Percentiles rank a stretch among this genome's conserved stretches.
Conservation (phyloP, 2,329 filamentous ascomycete genomes). For the Apiospora saccharicola region DNA sequence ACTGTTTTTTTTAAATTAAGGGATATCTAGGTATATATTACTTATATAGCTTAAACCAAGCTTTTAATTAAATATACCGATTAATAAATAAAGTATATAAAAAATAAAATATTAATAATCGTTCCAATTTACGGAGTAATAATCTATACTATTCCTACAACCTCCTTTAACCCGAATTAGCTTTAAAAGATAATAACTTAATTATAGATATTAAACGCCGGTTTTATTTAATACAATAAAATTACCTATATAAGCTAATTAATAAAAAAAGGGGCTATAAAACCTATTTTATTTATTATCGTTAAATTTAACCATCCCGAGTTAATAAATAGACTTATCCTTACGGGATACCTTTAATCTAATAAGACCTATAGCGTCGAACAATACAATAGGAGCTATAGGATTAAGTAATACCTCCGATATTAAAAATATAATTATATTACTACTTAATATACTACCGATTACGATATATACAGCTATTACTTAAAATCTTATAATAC, state of each 20-base stretch:
- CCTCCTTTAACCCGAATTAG: background rate
- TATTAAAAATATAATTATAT: slow-evolving; percentile 21
- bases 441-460: background rate
- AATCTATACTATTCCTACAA: background rate
- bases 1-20: background rate
- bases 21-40: background rate
- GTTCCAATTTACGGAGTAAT: background rate
- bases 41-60: background rate
- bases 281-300: background rate
- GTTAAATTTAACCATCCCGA: background rate
- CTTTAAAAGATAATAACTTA: background rate
- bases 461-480: background rate
- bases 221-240: background rate
- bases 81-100: background rate
- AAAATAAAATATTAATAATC: background rate
- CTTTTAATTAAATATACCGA: background rate
- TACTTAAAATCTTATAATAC: background rate
- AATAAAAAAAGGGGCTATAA: background rate
- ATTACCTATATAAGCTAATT: background rate
- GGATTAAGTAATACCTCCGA: background rate
- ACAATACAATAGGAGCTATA: background rate
- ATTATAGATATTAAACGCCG: background rate
- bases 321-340: background rate
- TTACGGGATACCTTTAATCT: background rate
- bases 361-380: background rate